Evolutionary conservation across 495 filamentous ascomycete genomes (phyloP).

Genomic region (Penicillium tannophilum): DNA sequence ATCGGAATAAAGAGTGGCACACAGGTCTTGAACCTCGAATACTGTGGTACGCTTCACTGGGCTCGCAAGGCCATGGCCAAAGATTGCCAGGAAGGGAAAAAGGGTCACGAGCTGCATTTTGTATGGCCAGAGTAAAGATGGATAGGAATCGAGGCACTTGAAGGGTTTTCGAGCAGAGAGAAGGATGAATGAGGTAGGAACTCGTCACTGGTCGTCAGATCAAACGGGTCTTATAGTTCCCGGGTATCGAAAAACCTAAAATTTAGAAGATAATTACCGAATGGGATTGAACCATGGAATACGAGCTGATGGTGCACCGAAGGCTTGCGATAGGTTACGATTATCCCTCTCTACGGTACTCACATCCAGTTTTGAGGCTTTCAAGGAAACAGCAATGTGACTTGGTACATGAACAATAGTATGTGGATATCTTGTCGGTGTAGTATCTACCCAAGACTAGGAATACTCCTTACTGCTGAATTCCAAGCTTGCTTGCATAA

Average conservation of each 20-base stretch:
- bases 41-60: neutral
- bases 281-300: neutral
- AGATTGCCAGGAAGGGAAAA: constrained; percentile 6
- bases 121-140: neutral
- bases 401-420: too few relatives aligned
- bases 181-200: neutral
- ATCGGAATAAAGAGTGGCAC: constrained; percentile 7
- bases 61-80: neutral
- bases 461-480: too few relatives aligned
- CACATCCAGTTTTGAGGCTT: neutral
- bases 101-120: constrained; percentile 8
- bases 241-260: neutral
- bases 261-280: neutral
- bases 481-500: too few relatives aligned
- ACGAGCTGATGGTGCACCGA: neutral
- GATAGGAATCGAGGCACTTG: neutral
- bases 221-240: neutral
- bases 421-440: too few relatives aligned
- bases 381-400: neutral
- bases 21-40: constrained; percentile 11
- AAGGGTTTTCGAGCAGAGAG: neutral
- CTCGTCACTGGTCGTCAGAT: neutral
- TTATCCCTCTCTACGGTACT: neutral
- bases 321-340: neutral
- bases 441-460: too few relatives aligned